These are phyloP conservation scores for Emericellopsis atlantica DNA, from an alignment of 2,329 filamentous ascomycete genomes.

Conservation along the genomic window DNA sequence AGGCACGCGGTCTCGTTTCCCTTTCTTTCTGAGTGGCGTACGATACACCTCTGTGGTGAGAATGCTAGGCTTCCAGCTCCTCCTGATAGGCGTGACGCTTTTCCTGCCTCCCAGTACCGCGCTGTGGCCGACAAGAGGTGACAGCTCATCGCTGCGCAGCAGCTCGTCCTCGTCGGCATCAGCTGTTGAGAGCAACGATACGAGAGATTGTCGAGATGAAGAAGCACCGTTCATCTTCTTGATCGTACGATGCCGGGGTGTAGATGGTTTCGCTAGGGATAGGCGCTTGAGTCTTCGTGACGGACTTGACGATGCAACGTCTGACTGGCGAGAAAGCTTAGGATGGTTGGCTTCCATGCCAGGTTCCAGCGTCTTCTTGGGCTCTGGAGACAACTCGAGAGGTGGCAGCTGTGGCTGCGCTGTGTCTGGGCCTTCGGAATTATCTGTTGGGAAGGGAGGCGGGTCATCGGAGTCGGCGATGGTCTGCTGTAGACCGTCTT, in stretches of 20 bases:
- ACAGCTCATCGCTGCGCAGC: conserved; percentile 12
- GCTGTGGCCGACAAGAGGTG: conserved; percentile 7
- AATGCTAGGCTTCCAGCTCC: conserved; percentile 12
- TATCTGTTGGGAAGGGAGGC: too few species aligned
- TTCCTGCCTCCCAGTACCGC: not conserved
- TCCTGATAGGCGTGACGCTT: conserved; percentile 7
- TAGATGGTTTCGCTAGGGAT: conserved; percentile 4
- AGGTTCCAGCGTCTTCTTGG: too few species aligned
- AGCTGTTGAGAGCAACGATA: conserved; percentile 28
- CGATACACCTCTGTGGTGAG: conserved; percentile 13
- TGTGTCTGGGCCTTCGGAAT: too few species aligned
- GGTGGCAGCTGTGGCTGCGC: too few species aligned
- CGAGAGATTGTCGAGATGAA: conserved; percentile 21
- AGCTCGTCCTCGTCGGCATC: conserved; percentile 17
- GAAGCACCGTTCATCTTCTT: conserved; percentile 9
- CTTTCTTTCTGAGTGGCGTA: conserved; percentile 12
- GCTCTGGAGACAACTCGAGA: too few species aligned
- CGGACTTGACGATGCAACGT: too few species aligned
- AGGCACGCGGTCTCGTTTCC: conserved; percentile 5
- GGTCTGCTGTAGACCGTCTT: too few species aligned
- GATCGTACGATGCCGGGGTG: conserved; percentile 16
- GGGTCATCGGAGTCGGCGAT: too few species aligned
- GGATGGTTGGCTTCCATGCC: too few species aligned
- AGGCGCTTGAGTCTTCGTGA: too few species aligned
- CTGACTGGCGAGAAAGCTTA: too few species aligned